phyloP scores from a whole-genome alignment of 441 rosid genomes.

The Brassica balearica region DNA sequence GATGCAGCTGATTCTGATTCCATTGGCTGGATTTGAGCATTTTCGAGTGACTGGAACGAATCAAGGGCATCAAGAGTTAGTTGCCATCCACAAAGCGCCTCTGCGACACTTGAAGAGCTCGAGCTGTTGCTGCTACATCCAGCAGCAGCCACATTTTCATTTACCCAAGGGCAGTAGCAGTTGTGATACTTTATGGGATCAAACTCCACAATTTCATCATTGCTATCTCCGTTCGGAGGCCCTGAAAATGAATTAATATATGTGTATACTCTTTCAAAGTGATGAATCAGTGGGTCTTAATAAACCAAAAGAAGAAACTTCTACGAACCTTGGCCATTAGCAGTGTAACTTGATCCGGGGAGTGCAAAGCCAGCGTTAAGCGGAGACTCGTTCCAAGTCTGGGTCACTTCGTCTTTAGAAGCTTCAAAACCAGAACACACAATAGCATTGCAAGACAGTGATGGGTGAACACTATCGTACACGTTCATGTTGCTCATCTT shows the following conservation, averaged over 20 bases:
- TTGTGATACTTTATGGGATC: constrained; percentile 94
- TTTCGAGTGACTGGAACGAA: constrained; percentile 66
- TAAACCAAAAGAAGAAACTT: not conserved
- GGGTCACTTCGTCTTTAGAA: constrained; percentile 67
- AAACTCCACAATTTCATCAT: constrained; percentile 79
- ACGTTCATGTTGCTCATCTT: constrained; percentile 68
- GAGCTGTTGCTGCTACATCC: constrained; percentile 67
- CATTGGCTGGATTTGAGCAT: constrained; percentile 70
- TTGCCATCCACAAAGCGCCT: constrained; percentile 93
- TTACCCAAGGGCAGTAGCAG: constrained; percentile 97
- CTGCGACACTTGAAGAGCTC: constrained; percentile 57
- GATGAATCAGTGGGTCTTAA: not conserved
- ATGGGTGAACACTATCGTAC: constrained; percentile 70
- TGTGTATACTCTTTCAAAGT: not conserved
- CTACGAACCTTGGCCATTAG: constrained; percentile 43
- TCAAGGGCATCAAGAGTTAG: constrained; percentile 94
- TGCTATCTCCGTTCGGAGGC: constrained; percentile 84
- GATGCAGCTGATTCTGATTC: constrained; percentile 99
- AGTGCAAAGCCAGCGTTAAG: constrained; percentile 44
- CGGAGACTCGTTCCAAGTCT: constrained; percentile 80
- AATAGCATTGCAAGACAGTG: constrained; percentile 92
- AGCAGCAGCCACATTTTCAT: constrained; percentile 98
- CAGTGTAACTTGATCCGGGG: constrained; percentile 47
- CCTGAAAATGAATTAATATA: constrained; percentile 54
- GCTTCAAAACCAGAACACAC: constrained; percentile 75